phyloP scores from a whole-genome alignment of 352 stramenopile species.

The Pythium utonaiense region DNA sequence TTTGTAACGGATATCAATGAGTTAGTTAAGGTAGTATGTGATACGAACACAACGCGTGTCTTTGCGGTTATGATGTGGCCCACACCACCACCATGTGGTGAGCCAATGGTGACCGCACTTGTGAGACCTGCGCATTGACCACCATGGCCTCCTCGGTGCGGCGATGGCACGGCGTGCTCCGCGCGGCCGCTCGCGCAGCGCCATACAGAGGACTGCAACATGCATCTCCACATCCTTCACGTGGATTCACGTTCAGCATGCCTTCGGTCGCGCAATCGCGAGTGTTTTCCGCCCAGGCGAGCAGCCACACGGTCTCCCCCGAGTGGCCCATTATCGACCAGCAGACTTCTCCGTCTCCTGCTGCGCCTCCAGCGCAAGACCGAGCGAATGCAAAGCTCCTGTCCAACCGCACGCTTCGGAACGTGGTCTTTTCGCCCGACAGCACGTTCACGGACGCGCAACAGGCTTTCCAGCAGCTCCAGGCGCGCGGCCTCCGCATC shows the following conservation, averaged over 20 bases:
- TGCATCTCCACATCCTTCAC: no score
- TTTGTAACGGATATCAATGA: no score
- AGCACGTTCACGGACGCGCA: conserved; percentile 31
- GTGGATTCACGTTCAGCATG: neutral
- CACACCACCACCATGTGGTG: neutral
- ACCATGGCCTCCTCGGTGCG: conserved; percentile 1
- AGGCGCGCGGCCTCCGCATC: conserved; percentile 20
- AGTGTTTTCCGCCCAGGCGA: conserved; percentile 11
- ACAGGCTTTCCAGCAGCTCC: conserved; percentile 30
- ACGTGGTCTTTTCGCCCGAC: conserved; percentile 6
- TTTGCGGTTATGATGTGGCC: neutral
- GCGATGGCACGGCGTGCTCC: conserved; percentile 4
- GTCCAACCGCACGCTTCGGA: neutral
- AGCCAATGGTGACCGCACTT: conserved; percentile 3
- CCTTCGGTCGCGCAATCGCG: neutral
- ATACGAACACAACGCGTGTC: neutral
- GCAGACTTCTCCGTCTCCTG: neutral
- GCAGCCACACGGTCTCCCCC: neutral
- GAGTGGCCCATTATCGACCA: neutral
- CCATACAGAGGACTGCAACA: neutral
- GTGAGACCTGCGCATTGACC: neutral
- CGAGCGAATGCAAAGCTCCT: no score
- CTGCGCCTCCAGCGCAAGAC: neutral
- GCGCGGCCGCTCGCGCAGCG: neutral
- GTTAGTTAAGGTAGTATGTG: no score